Conservation (phyloP, 2,329 filamentous ascomycete genomes). For the Diaporthe sp. region DNA sequence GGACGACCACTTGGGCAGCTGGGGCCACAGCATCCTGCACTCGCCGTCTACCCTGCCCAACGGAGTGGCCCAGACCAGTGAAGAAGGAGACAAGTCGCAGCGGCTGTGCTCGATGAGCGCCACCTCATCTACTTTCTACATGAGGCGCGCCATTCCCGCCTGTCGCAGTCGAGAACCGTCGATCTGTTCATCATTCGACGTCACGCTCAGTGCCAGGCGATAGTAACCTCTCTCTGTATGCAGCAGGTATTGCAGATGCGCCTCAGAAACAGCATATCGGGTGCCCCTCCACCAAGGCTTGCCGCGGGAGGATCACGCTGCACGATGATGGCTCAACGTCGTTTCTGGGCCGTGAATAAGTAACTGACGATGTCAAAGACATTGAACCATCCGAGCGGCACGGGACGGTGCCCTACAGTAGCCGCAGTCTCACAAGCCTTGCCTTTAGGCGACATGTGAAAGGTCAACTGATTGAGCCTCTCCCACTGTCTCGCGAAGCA, state of each 20-base stretch:
- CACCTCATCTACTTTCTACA: constrained; percentile 5
- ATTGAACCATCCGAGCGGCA: constrained; percentile 2
- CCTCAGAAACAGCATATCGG: constrained; percentile 8
- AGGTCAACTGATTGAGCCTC: constrained; percentile 4
- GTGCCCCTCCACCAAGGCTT: not conserved
- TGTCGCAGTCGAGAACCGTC: constrained; percentile 6
- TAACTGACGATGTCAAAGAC: constrained; percentile 12
- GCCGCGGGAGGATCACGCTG: not conserved
- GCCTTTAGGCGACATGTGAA: constrained; percentile 19
- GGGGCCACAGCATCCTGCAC: constrained; percentile 28
- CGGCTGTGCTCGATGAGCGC: constrained; percentile 8
- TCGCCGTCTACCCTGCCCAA: not conserved
- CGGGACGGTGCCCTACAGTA: constrained; percentile 11
- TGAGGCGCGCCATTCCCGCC: constrained; percentile 8
- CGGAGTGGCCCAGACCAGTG: constrained; percentile 14
- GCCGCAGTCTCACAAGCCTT: constrained; percentile 5
- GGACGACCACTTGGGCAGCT: constrained; percentile 19
- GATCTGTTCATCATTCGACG: constrained; percentile 8
- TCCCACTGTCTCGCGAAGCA: constrained; percentile 8
- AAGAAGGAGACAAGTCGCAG: not conserved
- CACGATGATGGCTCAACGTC: constrained; percentile 3
- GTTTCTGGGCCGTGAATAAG: not conserved
- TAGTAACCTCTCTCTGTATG: constrained; percentile 4
- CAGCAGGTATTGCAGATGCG: constrained; percentile 3
- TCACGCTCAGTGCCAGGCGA: constrained; percentile 7